phyloP scores from a whole-genome alignment of 768 basidiomycete genomes.

The Obba rivulosa region DNA sequence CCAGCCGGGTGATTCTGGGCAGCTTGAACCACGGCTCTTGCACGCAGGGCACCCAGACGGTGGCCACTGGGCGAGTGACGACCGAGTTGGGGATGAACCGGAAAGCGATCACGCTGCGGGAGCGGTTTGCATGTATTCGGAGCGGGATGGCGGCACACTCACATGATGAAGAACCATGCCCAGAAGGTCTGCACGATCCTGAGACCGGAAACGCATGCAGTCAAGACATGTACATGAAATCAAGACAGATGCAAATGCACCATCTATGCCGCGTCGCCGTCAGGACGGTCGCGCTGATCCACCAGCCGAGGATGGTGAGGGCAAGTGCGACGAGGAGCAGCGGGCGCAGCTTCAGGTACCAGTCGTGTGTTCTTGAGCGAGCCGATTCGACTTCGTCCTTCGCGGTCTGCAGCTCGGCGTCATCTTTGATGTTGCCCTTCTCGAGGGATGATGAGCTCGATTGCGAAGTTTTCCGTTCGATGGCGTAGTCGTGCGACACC shows the following conservation, averaged over 20 bases:
- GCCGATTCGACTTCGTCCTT: conserved; percentile 13
- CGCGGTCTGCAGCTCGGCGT: conserved; percentile 14
- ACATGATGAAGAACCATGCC: conserved; percentile 81
- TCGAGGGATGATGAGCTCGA: conserved; percentile 15
- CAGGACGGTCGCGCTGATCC: conserved; percentile 73
- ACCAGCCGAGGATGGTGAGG: conserved; percentile 73
- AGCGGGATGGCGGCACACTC: conserved; percentile 21
- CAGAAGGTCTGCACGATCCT: conserved; percentile 81
- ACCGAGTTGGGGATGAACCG: conserved; percentile 74
- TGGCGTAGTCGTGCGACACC: not conserved
- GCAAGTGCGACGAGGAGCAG: conserved; percentile 47
- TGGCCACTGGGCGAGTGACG: conserved; percentile 64
- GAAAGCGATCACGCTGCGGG: conserved; percentile 62
- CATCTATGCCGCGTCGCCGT: conserved; percentile 70
- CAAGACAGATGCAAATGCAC: conserved; percentile 30
- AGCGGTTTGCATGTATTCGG: not conserved
- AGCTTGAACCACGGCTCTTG: conserved; percentile 63
- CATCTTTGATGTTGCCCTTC: conserved; percentile 21
- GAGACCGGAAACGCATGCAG: conserved; percentile 7
- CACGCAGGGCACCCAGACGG: conserved; percentile 64
- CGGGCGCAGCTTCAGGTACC: conserved; percentile 18
- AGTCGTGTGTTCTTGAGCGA: conserved; percentile 3
- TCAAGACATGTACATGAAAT: conserved; percentile 2
- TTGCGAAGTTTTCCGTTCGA: conserved; percentile 20
- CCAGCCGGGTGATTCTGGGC: conserved; percentile 47